Evolutionary conservation across 805 yeast species (phyloP), one percentile per base, ranked within the genome.

Genomic region (Lipomyces yamanashiensis): DNA sequence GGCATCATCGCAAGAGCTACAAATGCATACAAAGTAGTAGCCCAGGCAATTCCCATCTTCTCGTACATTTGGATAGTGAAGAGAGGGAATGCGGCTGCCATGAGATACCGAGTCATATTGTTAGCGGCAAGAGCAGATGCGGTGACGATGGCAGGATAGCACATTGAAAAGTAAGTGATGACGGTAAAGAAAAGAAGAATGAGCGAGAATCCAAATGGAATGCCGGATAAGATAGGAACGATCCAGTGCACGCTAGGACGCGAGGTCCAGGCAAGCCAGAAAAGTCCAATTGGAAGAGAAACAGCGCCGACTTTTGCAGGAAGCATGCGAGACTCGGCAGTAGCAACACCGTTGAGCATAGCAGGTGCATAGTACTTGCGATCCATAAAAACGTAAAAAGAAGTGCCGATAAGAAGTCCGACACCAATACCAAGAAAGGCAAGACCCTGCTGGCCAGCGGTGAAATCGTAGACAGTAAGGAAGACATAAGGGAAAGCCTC

Each of bases 101-200:
- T 74, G 39, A 87, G 69, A 73, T 90, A 90, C 77, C 97, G 84
- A 62, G 87, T 75, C 72, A 92, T 79, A 74, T 89, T 90, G 77
- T 91, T 92, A 13, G 96, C 97, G 41, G 96, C 96, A 66, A 90
- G 75, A 2, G 96, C 93, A n/a, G 93, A 87, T 0, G 97, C 96
- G 23, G 90, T 88, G 40, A 83, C 82, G 40, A 85, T 75, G 53
- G 93, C 91, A 34, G 95, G 93, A 74, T 85, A 89, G 4, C 88
- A 75, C 81, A 85, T 80, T 41, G 89, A 79, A 75, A 89, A 87
- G 74, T 89, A 89, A 54, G 85, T 82, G 72, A 89, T 80, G 54
- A 85, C 83, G 21, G 89, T 79, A 75, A 89, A 87, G 79, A 89
- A 89, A 58, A 89, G 83, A 71, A 88, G 77, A 60, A 89, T 82